phyloP scores from a whole-genome alignment of 179 eudicot species.

The Actinidia arguta region DNA sequence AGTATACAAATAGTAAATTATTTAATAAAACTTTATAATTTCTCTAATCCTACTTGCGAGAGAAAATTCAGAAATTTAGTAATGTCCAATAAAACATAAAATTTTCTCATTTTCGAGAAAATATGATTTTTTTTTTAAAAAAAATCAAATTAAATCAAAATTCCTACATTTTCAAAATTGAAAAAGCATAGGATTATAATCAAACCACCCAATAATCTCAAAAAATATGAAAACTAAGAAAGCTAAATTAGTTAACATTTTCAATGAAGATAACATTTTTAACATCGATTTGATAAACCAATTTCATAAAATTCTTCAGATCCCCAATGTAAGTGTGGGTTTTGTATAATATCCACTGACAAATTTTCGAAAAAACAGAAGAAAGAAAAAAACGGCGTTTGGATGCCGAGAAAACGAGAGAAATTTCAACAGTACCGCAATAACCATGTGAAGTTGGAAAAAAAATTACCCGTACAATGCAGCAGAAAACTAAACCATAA shows the following conservation, averaged over 20 bases:
- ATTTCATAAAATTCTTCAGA: background rate
- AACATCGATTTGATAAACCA: background rate
- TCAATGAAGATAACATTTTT: background rate
- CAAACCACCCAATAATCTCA: too few relatives aligned
- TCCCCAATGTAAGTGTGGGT: background rate
- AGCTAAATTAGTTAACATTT: background rate
- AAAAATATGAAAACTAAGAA: background rate
- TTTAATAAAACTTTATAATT: too few relatives aligned
- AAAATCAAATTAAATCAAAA: too few relatives aligned
- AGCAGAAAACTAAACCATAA: background rate
- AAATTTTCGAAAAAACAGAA: background rate
- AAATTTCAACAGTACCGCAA: background rate
- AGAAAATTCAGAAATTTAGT: too few relatives aligned
- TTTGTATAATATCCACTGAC: background rate
- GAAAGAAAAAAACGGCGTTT: background rate
- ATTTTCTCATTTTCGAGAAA: too few relatives aligned
- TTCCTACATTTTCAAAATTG: too few relatives aligned
- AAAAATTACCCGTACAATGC: background rate
- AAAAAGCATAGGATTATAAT: too few relatives aligned
- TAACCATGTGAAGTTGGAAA: background rate
- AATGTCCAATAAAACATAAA: too few relatives aligned
- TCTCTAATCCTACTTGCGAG: too few relatives aligned
- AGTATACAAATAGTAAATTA: too few relatives aligned
- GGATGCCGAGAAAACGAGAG: constrained; percentile 5
- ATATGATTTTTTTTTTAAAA: too few relatives aligned